Conservation (phyloP, 768 basidiomycete genomes). For the Leucocoprinus birnbaumii region DNA sequence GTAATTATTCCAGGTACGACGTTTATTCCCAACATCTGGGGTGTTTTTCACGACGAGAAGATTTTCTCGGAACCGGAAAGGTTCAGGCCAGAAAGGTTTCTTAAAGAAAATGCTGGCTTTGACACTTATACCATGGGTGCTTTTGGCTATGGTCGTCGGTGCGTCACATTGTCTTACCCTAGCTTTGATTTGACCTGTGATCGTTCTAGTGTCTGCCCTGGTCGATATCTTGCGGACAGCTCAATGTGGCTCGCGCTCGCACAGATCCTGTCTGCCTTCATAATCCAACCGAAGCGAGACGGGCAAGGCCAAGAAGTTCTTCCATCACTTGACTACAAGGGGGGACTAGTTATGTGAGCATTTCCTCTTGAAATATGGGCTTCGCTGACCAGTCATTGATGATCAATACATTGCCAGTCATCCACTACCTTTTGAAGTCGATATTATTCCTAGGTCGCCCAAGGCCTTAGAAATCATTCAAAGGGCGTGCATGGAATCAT, state of each 20-base stretch:
- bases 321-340: slow-evolving; percentile 20
- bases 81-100: slow-evolving; percentile 57
- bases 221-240: slow-evolving; percentile 29
- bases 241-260: slow-evolving; percentile 29
- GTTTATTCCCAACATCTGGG: slow-evolving; percentile 30
- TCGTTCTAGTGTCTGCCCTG: slow-evolving; percentile 28
- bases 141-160: slow-evolving; percentile 34
- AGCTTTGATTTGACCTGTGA: too few species aligned
- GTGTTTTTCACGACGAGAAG: slow-evolving; percentile 45
- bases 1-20: slow-evolving; percentile 20
- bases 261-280: slow-evolving; percentile 23
- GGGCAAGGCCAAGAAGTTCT: slow-evolving; percentile 24
- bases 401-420: slow-evolving; percentile 20
- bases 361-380: background rate
- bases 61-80: slow-evolving; percentile 48
- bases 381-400: background rate
- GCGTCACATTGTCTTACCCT: background rate
- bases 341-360: slow-evolving; percentile 21
- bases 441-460: slow-evolving; percentile 18
- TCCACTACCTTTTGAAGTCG: slow-evolving; percentile 20
- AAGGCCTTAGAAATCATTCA: slow-evolving; percentile 18
- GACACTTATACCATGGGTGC: slow-evolving; percentile 20
- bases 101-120: slow-evolving; percentile 23
- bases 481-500: slow-evolving; percentile 12
- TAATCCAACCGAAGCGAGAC: slow-evolving; percentile 29